Evolutionary conservation across 179 eudicot species (phyloP), one percentile per base, ranked within the genome.

Genomic region (Nepenthes alata): DNA sequence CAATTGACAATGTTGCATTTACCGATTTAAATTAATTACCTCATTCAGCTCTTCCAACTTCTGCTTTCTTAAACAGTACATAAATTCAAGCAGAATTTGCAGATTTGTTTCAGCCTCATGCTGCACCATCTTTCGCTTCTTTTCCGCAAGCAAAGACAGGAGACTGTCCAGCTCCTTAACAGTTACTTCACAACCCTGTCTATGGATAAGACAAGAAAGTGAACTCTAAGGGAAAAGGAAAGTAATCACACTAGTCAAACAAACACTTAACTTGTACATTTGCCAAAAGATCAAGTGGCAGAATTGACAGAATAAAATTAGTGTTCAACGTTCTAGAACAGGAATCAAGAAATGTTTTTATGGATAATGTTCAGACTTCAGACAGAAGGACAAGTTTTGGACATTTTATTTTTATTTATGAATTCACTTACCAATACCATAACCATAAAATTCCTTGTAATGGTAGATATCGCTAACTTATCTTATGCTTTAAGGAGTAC

Each of bases 101-200:
- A 84, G 72, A 80, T 86, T 91, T 66, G 85, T 80, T 65, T 88
- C 91, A 62, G 87, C 86, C 81, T 91, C 98, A 57, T 86, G 89
- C 77, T 79, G 95, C 80, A 82, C 96, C 88, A 88, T 82, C 69
- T 80, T 83, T 62, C 78, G 80, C 75, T 86, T 91, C 81, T 81
- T 91, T 69, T 86, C 91, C 6, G 69, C 61, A 63, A 91, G 83
- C 38, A 88, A 74, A 76, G 75, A 66, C 76, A 88, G 51, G 64
- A 91, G 78, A 62, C 76, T 71, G 58, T 88, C 89, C 65, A 91
- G 75, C 64, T 91, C 98, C 81, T 84, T 91, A 7, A 86, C 60
- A 63, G 98, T 84, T 56, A 85, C 80, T 59, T 91, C 86, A 77
- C 85, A 84, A 72, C 85, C 98, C 96, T 91, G 91, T 80, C 86